Percentiles rank a stretch among this genome's conserved stretches.
phyloP scores from a whole-genome alignment of 495 filamentous ascomycete genomes.

The Hypoxylon lienhwacheense region DNA sequence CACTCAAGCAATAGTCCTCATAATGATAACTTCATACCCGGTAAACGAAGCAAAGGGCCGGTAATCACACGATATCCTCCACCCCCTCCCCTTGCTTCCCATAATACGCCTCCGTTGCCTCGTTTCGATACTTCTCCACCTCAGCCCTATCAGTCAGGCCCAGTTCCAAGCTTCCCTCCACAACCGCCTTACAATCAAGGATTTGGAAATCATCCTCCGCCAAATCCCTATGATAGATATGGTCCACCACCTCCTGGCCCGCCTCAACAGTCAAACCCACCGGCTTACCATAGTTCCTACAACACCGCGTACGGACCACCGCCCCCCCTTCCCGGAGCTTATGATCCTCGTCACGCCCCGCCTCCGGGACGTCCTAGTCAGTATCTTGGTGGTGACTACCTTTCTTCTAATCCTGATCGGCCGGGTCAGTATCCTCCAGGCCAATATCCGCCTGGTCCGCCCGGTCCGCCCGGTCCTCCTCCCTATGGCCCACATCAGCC shows the following conservation, averaged over 20 bases:
- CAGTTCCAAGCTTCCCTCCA: conserved; percentile 35
- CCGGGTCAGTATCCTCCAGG: conserved; percentile 18
- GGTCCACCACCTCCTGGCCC: conserved; percentile 29
- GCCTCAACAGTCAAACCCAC: conserved; percentile 37
- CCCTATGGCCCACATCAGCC: conserved; percentile 24
- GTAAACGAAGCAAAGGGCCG: conserved; percentile 43
- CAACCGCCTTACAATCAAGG: conserved; percentile 30
- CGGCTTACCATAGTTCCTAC: conserved; percentile 38
- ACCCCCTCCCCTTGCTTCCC: conserved; percentile 36
- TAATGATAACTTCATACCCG: conserved; percentile 32
- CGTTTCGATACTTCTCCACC: conserved; percentile 35
- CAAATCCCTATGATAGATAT: conserved; percentile 30
- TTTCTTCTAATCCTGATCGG: conserved; percentile 12
- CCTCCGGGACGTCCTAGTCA: conserved; percentile 20
- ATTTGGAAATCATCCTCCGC: conserved; percentile 28
- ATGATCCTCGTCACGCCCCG: conserved; percentile 18
- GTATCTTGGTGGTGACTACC: conserved; percentile 19
- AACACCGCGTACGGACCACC: conserved; percentile 26
- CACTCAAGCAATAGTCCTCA: conserved; percentile 43
- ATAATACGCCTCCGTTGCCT: conserved; percentile 27
- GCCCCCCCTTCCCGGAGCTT: conserved; percentile 22
- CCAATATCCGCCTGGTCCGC: conserved; percentile 18
- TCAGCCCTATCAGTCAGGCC: conserved; percentile 38
- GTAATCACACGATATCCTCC: conserved; percentile 48
- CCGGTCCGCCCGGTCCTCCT: conserved; percentile 12